These are phyloP conservation scores for Ramalina intermedia DNA, from an alignment of 495 filamentous ascomycete genomes.

Conservation along the genomic window DNA sequence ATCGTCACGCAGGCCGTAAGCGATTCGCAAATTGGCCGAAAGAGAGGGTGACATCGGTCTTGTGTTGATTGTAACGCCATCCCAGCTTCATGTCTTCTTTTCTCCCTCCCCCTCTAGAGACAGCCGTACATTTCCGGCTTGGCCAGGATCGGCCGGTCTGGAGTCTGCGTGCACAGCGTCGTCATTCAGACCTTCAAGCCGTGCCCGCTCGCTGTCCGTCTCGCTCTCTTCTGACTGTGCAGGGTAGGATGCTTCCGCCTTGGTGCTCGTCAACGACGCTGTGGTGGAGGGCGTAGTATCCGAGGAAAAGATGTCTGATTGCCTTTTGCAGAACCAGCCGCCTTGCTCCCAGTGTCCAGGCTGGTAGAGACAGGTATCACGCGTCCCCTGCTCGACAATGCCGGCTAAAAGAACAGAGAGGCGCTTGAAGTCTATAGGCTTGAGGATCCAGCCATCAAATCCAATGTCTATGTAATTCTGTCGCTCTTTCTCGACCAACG, in stretches of 20 bases:
- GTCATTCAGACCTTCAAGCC: slow-evolving; percentile 11
- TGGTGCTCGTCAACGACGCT: slow-evolving; percentile 4
- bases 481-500: slow-evolving; percentile 55
- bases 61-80: too few relatives aligned
- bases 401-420: slow-evolving; percentile 46
- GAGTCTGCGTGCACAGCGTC: slow-evolving; percentile 14
- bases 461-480: slow-evolving; percentile 63
- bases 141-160: slow-evolving; percentile 3
- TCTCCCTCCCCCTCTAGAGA: not conserved
- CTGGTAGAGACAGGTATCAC: slow-evolving; percentile 37
- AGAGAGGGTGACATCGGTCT: too few relatives aligned
- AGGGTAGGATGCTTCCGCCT: slow-evolving; percentile 4
- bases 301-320: slow-evolving; percentile 11
- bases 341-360: slow-evolving; percentile 58
- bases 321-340: slow-evolving; percentile 45
- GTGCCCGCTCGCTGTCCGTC: slow-evolving; percentile 10
- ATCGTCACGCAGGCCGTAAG: too few relatives aligned
- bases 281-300: slow-evolving; percentile 10
- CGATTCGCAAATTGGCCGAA: too few relatives aligned
- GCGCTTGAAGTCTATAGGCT: slow-evolving; percentile 59
- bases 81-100: not conserved
- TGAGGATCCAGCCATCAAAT: slow-evolving; percentile 83
- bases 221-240: slow-evolving; percentile 10
- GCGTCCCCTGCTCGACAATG: slow-evolving; percentile 32
- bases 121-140: slow-evolving; percentile 8